phyloP scores from a whole-genome alignment of 352 stramenopile species.

The Globisporangium takayamanum region DNA sequence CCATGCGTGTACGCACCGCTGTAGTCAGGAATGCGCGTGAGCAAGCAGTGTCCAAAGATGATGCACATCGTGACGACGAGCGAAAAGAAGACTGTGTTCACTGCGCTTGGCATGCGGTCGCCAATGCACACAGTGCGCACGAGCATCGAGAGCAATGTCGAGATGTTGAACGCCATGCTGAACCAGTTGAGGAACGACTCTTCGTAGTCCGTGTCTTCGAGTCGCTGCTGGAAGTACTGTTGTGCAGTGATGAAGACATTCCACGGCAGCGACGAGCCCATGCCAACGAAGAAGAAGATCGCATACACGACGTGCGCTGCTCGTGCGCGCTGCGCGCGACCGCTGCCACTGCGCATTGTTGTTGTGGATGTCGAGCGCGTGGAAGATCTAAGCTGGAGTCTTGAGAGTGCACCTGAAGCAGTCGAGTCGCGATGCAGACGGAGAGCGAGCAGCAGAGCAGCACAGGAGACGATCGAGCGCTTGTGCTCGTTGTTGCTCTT shows the following conservation, averaged over 20 bases:
- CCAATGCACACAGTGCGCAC: slow-evolving; percentile 54
- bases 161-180: slow-evolving; percentile 78
- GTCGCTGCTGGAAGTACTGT: slow-evolving; percentile 64
- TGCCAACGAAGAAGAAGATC: slow-evolving; percentile 76
- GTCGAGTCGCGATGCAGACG: too few relatives aligned
- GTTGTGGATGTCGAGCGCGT: not conserved
- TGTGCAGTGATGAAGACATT: slow-evolving; percentile 86
- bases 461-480: not conserved
- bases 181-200: slow-evolving; percentile 86
- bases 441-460: not conserved
- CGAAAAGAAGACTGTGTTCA: slow-evolving; percentile 55
- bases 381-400: too few relatives aligned
- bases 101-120: slow-evolving; percentile 51
- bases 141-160: slow-evolving; percentile 68
- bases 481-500: not conserved
- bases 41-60: slow-evolving; percentile 63
- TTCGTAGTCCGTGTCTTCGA: slow-evolving; percentile 57
- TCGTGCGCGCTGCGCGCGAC: slow-evolving; percentile 11
- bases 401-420: too few relatives aligned
- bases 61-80: slow-evolving; percentile 62
- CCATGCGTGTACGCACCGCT: slow-evolving; percentile 21
- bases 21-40: slow-evolving; percentile 72
- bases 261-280: slow-evolving; percentile 74
- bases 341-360: not conserved
- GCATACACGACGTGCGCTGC: slow-evolving; percentile 43